A percentile compares a stretch with the other conserved stretches of the same genome.
Evolutionary conservation across 768 basidiomycete genomes (phyloP).

Genomic region (Termitomyces titanicus): DNA sequence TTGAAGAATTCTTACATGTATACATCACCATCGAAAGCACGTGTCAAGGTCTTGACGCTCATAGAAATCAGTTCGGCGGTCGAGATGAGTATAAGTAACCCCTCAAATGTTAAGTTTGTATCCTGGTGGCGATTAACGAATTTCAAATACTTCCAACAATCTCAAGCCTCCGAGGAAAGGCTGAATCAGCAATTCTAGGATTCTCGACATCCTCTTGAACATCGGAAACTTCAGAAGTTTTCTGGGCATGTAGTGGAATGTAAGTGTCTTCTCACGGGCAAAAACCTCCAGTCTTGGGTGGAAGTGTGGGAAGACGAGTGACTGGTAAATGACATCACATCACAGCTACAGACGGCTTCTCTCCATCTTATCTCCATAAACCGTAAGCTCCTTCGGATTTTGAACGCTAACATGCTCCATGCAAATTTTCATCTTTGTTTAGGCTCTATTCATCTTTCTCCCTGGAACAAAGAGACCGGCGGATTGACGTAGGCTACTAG

Average conservation of each 20-base stretch:
- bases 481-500: not conserved
- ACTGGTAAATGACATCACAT: not conserved
- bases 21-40: not conserved
- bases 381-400: not conserved
- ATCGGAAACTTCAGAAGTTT: not conserved
- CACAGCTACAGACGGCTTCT: not conserved
- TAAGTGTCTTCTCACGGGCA: not conserved
- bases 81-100: not conserved
- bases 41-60: not conserved
- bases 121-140: not conserved
- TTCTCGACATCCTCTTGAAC: no score
- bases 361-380: not conserved
- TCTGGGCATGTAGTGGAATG: not conserved
- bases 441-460: not conserved
- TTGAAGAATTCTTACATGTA: conserved; percentile 6
- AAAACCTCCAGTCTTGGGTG: not conserved
- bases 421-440: not conserved
- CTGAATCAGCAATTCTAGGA: not conserved
- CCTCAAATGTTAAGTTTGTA: not conserved
- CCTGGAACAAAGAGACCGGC: not conserved
- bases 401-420: not conserved
- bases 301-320: not conserved
- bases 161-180: not conserved
- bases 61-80: not conserved
- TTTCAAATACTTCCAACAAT: not conserved